Conservation (phyloP, 129 eudicot species). For the Pittosporum tobira region DNA sequence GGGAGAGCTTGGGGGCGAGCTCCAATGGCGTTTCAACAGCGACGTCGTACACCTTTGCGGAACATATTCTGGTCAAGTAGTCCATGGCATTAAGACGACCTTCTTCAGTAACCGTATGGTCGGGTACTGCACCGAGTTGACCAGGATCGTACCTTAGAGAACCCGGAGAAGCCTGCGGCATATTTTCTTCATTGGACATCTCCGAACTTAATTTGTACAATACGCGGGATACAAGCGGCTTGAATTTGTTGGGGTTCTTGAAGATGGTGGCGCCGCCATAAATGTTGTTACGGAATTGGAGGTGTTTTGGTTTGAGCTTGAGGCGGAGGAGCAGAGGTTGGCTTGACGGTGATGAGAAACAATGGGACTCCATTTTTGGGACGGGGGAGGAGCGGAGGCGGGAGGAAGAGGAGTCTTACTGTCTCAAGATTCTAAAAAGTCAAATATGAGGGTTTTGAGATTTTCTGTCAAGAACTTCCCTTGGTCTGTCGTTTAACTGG, state of each 20-base stretch:
- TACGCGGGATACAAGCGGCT: neutral
- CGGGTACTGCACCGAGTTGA: constrained; percentile 30
- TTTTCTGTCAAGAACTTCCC: too few relatives aligned
- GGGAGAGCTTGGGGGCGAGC: constrained; percentile 60
- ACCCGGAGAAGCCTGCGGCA: constrained; percentile 26
- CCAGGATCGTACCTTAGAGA: constrained; percentile 40
- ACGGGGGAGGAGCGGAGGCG: neutral
- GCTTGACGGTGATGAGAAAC: neutral
- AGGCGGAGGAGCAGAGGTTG: neutral
- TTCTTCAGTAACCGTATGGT: constrained; percentile 23
- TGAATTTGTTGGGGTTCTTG: neutral
- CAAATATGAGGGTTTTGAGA: too few relatives aligned
- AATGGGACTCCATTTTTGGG: constrained; percentile 1
- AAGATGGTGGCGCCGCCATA: neutral
- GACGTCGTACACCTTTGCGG: constrained; percentile 47
- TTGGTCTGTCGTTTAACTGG: too few relatives aligned
- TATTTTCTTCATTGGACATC: neutral
- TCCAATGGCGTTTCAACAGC: constrained; percentile 68
- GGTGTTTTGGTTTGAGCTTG: neutral
- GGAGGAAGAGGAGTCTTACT: neutral
- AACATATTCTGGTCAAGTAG: constrained; percentile 44
- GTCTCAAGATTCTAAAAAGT: too few relatives aligned
- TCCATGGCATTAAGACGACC: constrained; percentile 39
- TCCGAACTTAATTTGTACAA: constrained; percentile 1
- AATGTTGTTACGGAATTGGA: neutral